phyloP scores from a whole-genome alignment of 2,329 filamentous ascomycete species.

The Ambrosiella cleistominuta region DNA sequence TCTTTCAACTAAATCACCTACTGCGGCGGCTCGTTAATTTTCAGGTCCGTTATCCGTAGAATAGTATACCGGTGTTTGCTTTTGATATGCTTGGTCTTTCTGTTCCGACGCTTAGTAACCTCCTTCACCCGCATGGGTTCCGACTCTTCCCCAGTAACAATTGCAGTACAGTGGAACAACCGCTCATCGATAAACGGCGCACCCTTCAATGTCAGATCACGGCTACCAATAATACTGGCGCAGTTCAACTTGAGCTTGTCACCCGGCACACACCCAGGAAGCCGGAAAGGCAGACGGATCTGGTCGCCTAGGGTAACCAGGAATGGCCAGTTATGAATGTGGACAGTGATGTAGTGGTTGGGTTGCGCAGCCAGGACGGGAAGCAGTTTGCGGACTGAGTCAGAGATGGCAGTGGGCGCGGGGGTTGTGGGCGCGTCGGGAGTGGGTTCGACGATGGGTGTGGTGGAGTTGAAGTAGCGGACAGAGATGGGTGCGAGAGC shows the following conservation, averaged over 20 bases:
- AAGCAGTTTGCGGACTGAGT: slow-evolving; percentile 42
- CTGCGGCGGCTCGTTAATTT: slow-evolving; percentile 29
- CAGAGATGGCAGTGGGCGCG: slow-evolving; percentile 24
- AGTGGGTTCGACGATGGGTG: slow-evolving; percentile 9
- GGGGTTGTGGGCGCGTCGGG: slow-evolving; percentile 17
- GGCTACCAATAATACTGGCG: slow-evolving; percentile 62
- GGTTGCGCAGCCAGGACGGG: slow-evolving; percentile 57
- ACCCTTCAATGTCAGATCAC: slow-evolving; percentile 80
- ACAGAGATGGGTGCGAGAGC: slow-evolving; percentile 30
- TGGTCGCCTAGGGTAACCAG: slow-evolving; percentile 61
- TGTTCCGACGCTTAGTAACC: slow-evolving; percentile 65
- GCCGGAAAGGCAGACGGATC: slow-evolving; percentile 61
- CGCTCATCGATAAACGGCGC: slow-evolving; percentile 66
- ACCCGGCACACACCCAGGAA: slow-evolving; percentile 59
- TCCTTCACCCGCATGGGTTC: slow-evolving; percentile 61
- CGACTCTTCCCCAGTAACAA: slow-evolving; percentile 68
- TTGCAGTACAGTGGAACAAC: slow-evolving; percentile 69
- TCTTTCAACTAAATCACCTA: background rate
- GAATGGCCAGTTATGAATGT: slow-evolving; percentile 66
- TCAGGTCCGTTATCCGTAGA: slow-evolving; percentile 66
- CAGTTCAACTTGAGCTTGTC: slow-evolving; percentile 79
- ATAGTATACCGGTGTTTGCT: slow-evolving; percentile 89
- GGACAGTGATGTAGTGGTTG: slow-evolving; percentile 59
- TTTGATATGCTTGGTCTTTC: slow-evolving; percentile 55
- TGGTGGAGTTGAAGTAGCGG: slow-evolving; percentile 20